A percentile compares a stretch with the other conserved stretches of the same genome.
phyloP scores from a whole-genome alignment of 257 asterid species.

The Eucommia ulmoides region DNA sequence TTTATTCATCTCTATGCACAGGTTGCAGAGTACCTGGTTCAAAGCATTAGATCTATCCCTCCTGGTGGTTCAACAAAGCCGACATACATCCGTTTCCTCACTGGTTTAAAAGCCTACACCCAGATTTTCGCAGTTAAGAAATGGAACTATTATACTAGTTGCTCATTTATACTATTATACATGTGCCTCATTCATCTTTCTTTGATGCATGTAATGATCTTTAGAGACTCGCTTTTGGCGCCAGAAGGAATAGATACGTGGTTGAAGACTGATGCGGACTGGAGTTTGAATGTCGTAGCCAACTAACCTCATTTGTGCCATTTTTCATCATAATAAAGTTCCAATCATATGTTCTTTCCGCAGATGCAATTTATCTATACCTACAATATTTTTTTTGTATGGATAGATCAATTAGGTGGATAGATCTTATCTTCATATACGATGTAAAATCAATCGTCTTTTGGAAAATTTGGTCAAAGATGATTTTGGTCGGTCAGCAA shows the following conservation, averaged over 20 bases:
- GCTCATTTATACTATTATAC: background rate
- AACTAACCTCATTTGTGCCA: too few species aligned
- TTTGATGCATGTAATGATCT: background rate
- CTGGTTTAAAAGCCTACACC: constrained; percentile 89
- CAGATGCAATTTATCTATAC: too few species aligned
- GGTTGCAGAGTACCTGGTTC: constrained; percentile 87
- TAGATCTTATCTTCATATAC: too few species aligned
- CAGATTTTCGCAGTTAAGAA: constrained; percentile 80
- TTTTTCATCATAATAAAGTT: too few species aligned
- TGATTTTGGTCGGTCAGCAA: too few species aligned
- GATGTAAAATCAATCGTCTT: too few species aligned
- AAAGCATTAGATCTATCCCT: constrained; percentile 67
- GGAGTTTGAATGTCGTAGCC: background rate
- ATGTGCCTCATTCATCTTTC: background rate
- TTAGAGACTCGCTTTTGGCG: background rate
- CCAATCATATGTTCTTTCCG: too few species aligned
- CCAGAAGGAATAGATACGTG: background rate
- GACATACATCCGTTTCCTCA: constrained; percentile 87
- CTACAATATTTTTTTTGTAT: too few species aligned
- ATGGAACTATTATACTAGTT: background rate
- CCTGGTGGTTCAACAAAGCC: constrained; percentile 62
- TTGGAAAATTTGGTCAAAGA: too few species aligned
- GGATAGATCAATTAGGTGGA: too few species aligned
- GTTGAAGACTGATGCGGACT: background rate
- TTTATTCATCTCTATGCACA: constrained; percentile 12